These are phyloP conservation scores for Glebionis coronaria DNA, from an alignment of 129 eudicot genomes.

Conservation along the genomic window DNA sequence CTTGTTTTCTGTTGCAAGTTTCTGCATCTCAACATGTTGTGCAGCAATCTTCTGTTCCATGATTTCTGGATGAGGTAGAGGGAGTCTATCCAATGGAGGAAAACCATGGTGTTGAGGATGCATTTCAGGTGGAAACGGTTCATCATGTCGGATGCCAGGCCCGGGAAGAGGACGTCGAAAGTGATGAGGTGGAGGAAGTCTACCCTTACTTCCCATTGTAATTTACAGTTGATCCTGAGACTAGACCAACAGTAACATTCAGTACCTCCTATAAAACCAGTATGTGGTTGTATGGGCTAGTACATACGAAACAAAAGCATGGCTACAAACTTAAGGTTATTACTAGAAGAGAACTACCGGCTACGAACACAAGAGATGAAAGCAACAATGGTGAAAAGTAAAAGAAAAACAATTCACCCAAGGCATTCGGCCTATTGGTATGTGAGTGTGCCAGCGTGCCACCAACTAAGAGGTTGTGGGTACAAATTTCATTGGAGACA, in stretches of 20 bases:
- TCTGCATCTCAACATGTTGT: constrained; percentile 78
- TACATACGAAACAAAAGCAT: background rate
- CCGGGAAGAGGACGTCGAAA: constrained; percentile 63
- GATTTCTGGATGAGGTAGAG: constrained; percentile 66
- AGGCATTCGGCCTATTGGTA: no score
- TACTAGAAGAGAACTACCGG: background rate
- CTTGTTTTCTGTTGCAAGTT: constrained; percentile 77
- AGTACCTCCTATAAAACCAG: background rate
- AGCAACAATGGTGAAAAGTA: background rate
- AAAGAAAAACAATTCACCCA: background rate
- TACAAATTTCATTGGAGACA: no score
- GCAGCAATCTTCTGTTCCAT: constrained; percentile 84
- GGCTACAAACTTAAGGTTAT: background rate
- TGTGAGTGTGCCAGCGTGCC: no score
- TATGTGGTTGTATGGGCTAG: background rate
- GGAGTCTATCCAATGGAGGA: constrained; percentile 64
- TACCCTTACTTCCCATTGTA: constrained; percentile 80
- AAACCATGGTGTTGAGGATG: constrained; percentile 63
- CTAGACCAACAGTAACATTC: constrained; percentile 11
- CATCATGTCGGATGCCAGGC: constrained; percentile 58
- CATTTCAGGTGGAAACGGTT: constrained; percentile 48
- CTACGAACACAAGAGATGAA: background rate
- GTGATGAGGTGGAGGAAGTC: constrained; percentile 70
- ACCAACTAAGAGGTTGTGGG: no score
- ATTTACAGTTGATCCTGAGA: constrained; percentile 17